Evolutionary conservation across 1,139 yeast genomes (phyloP).

Genomic region (Petasospora fabianii): DNA sequence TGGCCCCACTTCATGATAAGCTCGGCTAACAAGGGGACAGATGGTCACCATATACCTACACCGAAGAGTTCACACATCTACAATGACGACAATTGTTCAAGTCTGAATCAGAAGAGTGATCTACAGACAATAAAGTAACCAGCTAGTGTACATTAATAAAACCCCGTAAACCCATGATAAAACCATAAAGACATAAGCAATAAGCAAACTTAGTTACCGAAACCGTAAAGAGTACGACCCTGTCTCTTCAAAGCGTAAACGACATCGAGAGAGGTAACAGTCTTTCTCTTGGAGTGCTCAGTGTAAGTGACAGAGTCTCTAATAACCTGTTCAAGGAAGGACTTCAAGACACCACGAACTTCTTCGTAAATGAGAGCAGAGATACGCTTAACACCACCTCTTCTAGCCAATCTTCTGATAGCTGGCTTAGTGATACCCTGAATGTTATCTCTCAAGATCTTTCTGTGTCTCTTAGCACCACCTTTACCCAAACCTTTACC

Average conservation of each 20-base stretch:
- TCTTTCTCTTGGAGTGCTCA: conserved; percentile 99
- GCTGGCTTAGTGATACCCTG: conserved; percentile 99
- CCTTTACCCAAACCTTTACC: conserved; percentile 99
- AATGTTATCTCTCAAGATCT: conserved; percentile 98
- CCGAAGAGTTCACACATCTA: too few relatives aligned
- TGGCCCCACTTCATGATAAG: too few relatives aligned
- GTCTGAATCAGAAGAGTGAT: too few relatives aligned
- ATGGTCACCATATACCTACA: too few relatives aligned
- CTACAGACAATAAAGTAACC: too few relatives aligned
- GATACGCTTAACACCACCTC: conserved; percentile 99
- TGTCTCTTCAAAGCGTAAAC: conserved; percentile 99
- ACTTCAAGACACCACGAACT: conserved; percentile 94
- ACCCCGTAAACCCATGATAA: too few relatives aligned
- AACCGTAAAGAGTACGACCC: conserved; percentile 99
- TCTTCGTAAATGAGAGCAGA: conserved; percentile 98
- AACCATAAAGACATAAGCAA: too few relatives aligned
- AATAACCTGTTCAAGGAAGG: conserved; percentile 94
- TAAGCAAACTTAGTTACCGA: conserved; percentile 76
- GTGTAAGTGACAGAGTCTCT: conserved; percentile 99
- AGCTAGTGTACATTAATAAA: too few relatives aligned
- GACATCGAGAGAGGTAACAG: conserved; percentile 97
- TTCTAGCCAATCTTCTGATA: conserved; percentile 99
- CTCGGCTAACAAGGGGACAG: too few relatives aligned
- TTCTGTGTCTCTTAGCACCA: conserved; percentile 97
- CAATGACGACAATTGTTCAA: too few relatives aligned